Evolutionary conservation across 805 yeast genomes (phyloP).

Genomic region (Candida mattraensis): DNA sequence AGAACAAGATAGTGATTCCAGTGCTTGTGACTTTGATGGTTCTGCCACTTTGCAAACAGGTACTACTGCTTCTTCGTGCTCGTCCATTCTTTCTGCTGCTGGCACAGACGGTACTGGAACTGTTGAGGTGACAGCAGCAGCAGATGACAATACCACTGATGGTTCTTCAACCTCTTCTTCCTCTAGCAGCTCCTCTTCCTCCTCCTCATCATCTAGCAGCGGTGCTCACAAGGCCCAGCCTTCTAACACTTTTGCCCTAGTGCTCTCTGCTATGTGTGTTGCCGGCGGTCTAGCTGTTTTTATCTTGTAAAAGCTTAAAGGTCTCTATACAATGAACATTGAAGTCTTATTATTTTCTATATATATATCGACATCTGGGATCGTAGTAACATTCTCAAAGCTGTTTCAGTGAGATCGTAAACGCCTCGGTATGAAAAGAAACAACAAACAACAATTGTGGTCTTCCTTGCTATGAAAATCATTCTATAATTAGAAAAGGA

Average conservation of each 20-base stretch:
- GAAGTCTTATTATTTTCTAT: too few species aligned
- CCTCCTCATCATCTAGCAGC: conserved; percentile 22
- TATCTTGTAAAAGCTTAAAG: conserved; percentile 18
- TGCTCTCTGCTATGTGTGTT: conserved; percentile 16
- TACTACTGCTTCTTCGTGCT: conserved; percentile 53
- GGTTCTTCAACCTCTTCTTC: conserved; percentile 22
- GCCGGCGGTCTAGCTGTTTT: conserved; percentile 24
- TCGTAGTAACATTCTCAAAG: too few species aligned
- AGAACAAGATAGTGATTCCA: conserved; percentile 38
- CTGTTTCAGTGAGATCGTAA: too few species aligned
- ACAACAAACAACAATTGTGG: too few species aligned
- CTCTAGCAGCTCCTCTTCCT: conserved; percentile 19
- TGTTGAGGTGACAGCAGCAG: conserved; percentile 42
- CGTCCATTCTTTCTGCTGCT: conserved; percentile 59
- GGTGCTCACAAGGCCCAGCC: conserved; percentile 16
- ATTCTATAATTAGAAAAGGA: too few species aligned
- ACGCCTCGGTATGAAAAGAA: too few species aligned
- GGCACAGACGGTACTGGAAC: conserved; percentile 70
- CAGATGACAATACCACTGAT: neutral
- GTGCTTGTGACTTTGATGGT: conserved; percentile 70
- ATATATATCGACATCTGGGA: too few species aligned
- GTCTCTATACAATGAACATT: neutral
- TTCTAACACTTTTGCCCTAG: conserved; percentile 5
- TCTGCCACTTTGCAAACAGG: conserved; percentile 55
- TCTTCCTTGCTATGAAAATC: too few species aligned